These are phyloP conservation scores for Discostella stelligera DNA, from an alignment of 352 stramenopile species.

Conservation along the genomic window DNA sequence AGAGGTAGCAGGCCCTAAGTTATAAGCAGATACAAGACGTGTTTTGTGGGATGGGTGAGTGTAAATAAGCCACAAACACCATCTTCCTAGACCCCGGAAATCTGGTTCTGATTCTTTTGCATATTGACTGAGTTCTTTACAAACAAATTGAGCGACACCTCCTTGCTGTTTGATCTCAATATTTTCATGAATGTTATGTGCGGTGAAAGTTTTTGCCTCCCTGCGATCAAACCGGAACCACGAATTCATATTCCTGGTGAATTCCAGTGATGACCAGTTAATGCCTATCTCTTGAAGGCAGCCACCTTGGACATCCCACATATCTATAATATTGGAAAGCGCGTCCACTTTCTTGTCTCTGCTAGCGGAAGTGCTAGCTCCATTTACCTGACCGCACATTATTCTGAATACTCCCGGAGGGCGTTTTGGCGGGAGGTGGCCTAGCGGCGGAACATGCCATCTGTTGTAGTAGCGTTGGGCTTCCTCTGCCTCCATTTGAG, in stretches of 20 bases:
- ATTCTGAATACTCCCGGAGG: not conserved
- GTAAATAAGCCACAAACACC: not conserved
- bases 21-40: constrained; percentile 10
- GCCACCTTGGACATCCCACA: not conserved
- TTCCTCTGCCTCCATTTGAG: not conserved
- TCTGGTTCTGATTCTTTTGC: too few relatives aligned
- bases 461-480: not conserved
- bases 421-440: not conserved
- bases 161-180: not conserved
- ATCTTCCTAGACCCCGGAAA: not conserved
- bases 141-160: not conserved
- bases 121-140: too few relatives aligned
- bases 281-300: not conserved
- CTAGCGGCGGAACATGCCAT: constrained; percentile 2
- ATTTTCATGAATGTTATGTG: not conserved
- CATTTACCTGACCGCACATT: constrained; percentile 14
- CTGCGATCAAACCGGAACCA: not conserved
- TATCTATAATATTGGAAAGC: not conserved
- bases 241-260: not conserved
- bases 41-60: not conserved
- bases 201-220: not conserved
- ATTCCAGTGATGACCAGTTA: not conserved
- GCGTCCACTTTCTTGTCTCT: not conserved
- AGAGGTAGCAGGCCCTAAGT: not conserved
- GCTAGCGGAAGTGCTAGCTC: not conserved